Evolutionary conservation across 257 asterid species (phyloP).

Genomic region (Solanum pinnatisectum): DNA sequence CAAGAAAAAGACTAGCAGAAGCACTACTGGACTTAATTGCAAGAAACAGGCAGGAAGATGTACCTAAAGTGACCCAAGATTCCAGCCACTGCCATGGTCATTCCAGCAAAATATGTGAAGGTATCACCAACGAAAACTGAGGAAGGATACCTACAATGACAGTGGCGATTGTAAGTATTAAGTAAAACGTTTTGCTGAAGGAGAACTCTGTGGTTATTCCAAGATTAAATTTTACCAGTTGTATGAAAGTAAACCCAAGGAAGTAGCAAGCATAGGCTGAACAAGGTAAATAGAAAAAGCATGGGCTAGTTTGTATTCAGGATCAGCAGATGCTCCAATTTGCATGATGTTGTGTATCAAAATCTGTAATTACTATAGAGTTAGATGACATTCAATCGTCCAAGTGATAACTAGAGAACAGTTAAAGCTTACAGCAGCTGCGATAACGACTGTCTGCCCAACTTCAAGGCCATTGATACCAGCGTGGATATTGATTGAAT

Average conservation of each 20-base stretch:
- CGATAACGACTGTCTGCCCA: constrained; percentile 85
- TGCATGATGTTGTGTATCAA: constrained; percentile 79
- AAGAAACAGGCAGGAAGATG: neutral
- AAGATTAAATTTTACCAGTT: constrained; percentile 52
- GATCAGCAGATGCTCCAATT: constrained; percentile 67
- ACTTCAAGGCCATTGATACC: constrained; percentile 98
- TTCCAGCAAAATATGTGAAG: constrained; percentile 83
- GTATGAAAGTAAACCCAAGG: constrained; percentile 76
- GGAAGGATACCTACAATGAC: constrained; percentile 63
- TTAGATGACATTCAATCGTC: neutral
- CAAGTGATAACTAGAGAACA: neutral
- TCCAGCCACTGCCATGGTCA: constrained; percentile 91
- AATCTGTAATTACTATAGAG: constrained; percentile 34
- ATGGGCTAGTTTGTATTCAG: constrained; percentile 84
- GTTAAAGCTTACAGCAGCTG: constrained; percentile 65
- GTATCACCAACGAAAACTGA: constrained; percentile 88
- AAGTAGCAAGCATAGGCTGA: constrained; percentile 90
- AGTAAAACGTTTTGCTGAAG: neutral
- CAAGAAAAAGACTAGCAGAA: neutral
- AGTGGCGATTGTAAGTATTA: neutral
- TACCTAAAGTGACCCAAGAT: constrained; percentile 87
- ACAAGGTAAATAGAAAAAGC: constrained; percentile 84
- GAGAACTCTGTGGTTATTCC: neutral
- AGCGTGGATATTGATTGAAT: constrained; percentile 87
- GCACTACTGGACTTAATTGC: neutral